phyloP scores from a whole-genome alignment of 768 basidiomycete genomes.

The Lentinula sp. region DNA sequence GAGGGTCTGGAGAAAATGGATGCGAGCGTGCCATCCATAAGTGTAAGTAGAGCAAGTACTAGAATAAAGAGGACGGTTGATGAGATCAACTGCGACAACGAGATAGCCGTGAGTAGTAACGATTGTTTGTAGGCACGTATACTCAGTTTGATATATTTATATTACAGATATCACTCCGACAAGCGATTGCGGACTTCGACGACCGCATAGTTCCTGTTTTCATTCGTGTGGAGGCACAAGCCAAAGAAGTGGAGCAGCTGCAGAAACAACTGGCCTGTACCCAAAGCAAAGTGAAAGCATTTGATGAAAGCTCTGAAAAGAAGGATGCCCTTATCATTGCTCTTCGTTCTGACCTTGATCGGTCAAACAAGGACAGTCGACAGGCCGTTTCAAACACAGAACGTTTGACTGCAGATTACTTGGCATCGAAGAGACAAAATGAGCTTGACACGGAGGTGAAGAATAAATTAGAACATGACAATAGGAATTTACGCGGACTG shows the following conservation, averaged over 20 bases:
- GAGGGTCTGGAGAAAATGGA: constrained; percentile 4
- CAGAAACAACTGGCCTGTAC: neutral
- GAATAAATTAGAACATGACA: neutral
- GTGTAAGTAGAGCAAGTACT: neutral
- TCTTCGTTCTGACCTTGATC: neutral
- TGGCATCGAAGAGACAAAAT: neutral
- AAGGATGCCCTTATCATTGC: neutral
- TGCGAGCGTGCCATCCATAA: neutral
- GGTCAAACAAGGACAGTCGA: neutral
- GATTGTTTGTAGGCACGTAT: neutral
- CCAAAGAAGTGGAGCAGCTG: neutral
- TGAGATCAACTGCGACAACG: neutral
- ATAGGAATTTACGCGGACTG: neutral
- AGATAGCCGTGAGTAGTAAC: neutral
- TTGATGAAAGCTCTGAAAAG: neutral
- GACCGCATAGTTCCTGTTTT: neutral
- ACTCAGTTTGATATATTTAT: neutral
- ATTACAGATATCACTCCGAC: neutral
- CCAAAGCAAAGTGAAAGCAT: neutral
- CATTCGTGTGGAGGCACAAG: neutral
- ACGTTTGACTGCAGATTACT: neutral
- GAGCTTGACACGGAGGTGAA: neutral
- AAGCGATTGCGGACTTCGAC: neutral
- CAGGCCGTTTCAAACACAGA: neutral
- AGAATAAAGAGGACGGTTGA: neutral